phyloP scores from a whole-genome alignment of 2,329 filamentous ascomycete genomes.

The Fusarium sulawesiense region DNA sequence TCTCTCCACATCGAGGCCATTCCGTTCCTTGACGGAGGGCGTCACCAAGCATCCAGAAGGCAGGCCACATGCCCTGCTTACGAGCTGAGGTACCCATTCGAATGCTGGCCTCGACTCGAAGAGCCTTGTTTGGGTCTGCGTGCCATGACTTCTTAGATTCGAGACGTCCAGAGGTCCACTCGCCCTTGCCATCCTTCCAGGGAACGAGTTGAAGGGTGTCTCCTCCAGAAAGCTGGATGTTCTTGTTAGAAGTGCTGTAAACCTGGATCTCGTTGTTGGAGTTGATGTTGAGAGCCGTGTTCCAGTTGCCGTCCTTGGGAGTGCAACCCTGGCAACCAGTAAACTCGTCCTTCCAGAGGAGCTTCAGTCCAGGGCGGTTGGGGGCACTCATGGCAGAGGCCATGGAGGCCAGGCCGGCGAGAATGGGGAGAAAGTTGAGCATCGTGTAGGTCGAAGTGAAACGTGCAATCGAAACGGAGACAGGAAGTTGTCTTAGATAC shows the following conservation, averaged over 20 bases:
- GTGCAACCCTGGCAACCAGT: slow-evolving; percentile 52
- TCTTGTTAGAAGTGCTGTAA: slow-evolving; percentile 58
- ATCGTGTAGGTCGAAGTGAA: slow-evolving; percentile 40
- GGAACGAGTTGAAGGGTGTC: slow-evolving; percentile 64
- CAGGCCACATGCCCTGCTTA: slow-evolving; percentile 65
- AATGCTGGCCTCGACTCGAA: slow-evolving; percentile 58
- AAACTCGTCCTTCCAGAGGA: slow-evolving; percentile 61
- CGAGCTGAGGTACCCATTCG: slow-evolving; percentile 56
- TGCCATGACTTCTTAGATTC: slow-evolving; percentile 61
- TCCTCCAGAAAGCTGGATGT: slow-evolving; percentile 64
- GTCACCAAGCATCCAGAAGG: slow-evolving; percentile 64
- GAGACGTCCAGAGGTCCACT: slow-evolving; percentile 63
- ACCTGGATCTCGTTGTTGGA: slow-evolving; percentile 63
- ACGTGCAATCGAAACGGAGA: slow-evolving; percentile 1
- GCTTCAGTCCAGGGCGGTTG: slow-evolving; percentile 54
- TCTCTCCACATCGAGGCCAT: slow-evolving; percentile 64
- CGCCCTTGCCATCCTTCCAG: slow-evolving; percentile 51
- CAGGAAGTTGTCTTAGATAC: not conserved
- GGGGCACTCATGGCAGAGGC: slow-evolving; percentile 54
- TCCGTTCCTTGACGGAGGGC: slow-evolving; percentile 57
- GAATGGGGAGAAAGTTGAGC: slow-evolving; percentile 41
- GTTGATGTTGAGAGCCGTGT: slow-evolving; percentile 57
- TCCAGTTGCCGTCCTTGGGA: slow-evolving; percentile 57
- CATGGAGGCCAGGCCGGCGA: slow-evolving; percentile 41
- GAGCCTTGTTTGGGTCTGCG: slow-evolving; percentile 54